These are phyloP conservation scores for Trichoderma endophyticum DNA, from an alignment of 2,329 filamentous ascomycete genomes.

Conservation along the genomic window DNA sequence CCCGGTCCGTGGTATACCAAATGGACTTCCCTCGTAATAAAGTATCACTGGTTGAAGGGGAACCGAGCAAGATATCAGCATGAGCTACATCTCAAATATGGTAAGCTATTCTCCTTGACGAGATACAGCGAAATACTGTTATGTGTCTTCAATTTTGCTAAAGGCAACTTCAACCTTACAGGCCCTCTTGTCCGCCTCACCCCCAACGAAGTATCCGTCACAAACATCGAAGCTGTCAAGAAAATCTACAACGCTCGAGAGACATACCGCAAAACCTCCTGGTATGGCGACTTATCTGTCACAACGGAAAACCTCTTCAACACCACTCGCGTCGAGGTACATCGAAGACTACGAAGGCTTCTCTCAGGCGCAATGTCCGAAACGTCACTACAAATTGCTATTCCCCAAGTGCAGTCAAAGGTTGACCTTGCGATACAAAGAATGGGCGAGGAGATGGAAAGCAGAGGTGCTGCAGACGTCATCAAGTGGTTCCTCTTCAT, in stretches of 20 bases:
- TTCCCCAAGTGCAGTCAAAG: conserved; percentile 35
- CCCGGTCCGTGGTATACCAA: background rate
- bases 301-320: conserved; percentile 30
- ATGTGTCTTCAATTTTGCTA: background rate
- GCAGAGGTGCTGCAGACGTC: conserved; percentile 40
- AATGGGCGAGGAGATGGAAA: conserved; percentile 44
- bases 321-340: conserved; percentile 37
- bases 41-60: background rate
- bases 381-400: conserved; percentile 31
- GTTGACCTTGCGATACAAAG: conserved; percentile 39
- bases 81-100: background rate
- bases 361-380: conserved; percentile 41
- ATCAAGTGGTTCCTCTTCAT: conserved; percentile 54
- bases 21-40: background rate
- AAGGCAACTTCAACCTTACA: background rate
- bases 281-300: background rate
- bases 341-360: conserved; percentile 41
- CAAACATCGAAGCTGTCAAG: background rate
- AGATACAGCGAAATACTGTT: no score
- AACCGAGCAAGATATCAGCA: background rate
- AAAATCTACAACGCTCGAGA: background rate
- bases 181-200: background rate
- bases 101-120: background rate
- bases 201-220: background rate
- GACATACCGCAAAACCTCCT: background rate